A percentile compares a stretch with the other conserved stretches of the same genome.
Evolutionary conservation across 2,329 filamentous ascomycete species (phyloP).

Genomic region (Gyromitra esculenta): DNA sequence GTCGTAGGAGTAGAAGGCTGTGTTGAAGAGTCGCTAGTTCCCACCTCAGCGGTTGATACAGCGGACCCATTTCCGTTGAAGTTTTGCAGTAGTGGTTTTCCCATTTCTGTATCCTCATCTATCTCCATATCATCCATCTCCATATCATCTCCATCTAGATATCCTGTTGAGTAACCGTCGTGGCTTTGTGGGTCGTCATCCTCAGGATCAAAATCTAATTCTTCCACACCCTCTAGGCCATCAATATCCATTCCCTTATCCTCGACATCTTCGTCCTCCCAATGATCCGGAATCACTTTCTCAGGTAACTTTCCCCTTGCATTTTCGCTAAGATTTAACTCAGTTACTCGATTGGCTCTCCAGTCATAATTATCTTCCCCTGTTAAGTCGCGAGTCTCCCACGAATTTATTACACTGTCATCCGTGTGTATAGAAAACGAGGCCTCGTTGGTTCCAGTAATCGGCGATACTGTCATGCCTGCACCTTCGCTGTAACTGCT

Average conservation of each 20-base stretch:
- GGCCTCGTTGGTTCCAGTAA: background rate
- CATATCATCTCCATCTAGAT: slow-evolving; percentile 30
- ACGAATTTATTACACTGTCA: background rate
- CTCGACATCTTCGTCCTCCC: slow-evolving; percentile 35
- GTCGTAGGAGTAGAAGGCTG: slow-evolving; percentile 48
- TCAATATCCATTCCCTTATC: slow-evolving; percentile 46
- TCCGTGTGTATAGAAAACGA: background rate
- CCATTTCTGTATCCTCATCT: slow-evolving; percentile 19
- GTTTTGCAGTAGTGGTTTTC: background rate
- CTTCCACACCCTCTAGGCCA: slow-evolving; percentile 20
- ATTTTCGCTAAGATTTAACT: slow-evolving; percentile 34
- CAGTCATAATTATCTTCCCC: slow-evolving; percentile 11
- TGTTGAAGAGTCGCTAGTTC: slow-evolving; percentile 43
- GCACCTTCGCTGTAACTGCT: slow-evolving; percentile 3
- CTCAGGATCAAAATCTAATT: slow-evolving; percentile 19
- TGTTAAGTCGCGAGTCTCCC: background rate
- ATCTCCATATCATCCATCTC: slow-evolving; percentile 26
- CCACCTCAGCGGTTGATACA: slow-evolving; percentile 35
- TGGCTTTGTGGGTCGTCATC: slow-evolving; percentile 24
- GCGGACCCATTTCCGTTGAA: slow-evolving; percentile 3
- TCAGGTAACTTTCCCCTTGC: slow-evolving; percentile 28
- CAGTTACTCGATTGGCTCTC: background rate
- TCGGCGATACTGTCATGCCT: background rate
- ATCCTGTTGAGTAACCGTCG: slow-evolving; percentile 22
- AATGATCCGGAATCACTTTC: slow-evolving; percentile 15